Base-by-base conservation (phyloP, 2,329 filamentous ascomycete genomes). In the Verticillium nonalfalfae region DNA sequence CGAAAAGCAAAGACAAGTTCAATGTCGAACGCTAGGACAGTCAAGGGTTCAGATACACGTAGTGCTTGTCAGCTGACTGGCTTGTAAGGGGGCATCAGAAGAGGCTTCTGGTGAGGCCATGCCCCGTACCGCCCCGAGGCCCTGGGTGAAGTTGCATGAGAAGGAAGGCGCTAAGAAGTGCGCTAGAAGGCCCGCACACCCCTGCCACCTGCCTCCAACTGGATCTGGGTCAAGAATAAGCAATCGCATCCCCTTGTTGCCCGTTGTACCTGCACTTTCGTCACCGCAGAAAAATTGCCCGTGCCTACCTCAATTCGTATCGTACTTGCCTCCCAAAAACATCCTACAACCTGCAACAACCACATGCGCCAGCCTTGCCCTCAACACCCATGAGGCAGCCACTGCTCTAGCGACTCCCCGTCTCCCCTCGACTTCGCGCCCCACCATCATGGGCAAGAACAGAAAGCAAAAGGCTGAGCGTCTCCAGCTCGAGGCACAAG, bases 371-470 rank as follows among this genome's bases (percentile, higher is more conserved):
- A 26, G 13, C 45, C 18, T 26, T 18, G n/a, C 45, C 3, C 18
- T 4, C 45, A 31, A 26, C 45, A 52, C 45, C 45, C 45, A 52
- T 52, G 45, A 52, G 45, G 45, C 21, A 52, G 45, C 45, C 54
- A 56, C 33, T 13, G 18, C 10, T 34, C 31, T 15, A 45, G 11
- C 35, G 21, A 15, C 36, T 26, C 38, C 10, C 56, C 56, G 26
- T 31, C 56, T 14, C 18, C 10, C n/a, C 36, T 14, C n/a, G 36
- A 15, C 5, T 26, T 36, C 57, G 26, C 26, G 26, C 26, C 26
- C 26, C 11, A n/a, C 9, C 54, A 60, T 34, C 40, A 69, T 69
- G 69, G 68, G 68, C 5, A 69, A 68, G 59, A 67, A 65, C 50
- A 62, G 50, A 31, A 70, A 70, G 57, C 68, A 67, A 56, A 66